Conservation (phyloP, 2,329 filamentous ascomycete genomes). For the Calonectria fujianensis region DNA sequence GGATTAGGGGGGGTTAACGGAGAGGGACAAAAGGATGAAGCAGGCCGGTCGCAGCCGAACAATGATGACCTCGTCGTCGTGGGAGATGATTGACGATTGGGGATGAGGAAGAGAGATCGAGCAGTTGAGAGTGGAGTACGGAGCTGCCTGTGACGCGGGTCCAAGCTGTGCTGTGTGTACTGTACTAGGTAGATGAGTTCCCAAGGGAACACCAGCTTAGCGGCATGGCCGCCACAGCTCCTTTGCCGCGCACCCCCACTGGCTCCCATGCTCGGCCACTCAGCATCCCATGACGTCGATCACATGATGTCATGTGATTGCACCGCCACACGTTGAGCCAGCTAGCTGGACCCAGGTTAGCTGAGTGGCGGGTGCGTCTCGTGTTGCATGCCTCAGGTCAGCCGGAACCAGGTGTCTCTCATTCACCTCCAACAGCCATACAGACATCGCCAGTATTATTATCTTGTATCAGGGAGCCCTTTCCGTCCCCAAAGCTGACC, state of each 20-base stretch:
- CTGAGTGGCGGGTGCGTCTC: slow-evolving; percentile 45
- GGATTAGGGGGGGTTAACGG: slow-evolving; percentile 39
- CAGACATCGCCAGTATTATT: slow-evolving; percentile 42
- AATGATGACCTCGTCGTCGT: slow-evolving; percentile 49
- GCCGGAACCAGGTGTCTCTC: slow-evolving; percentile 47
- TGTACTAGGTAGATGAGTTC: slow-evolving; percentile 31
- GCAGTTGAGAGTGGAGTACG: slow-evolving; percentile 49
- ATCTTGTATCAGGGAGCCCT: neutral
- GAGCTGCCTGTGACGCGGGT: slow-evolving; percentile 56
- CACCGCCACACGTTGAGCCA: slow-evolving; percentile 55
- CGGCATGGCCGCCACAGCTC: slow-evolving; percentile 49
- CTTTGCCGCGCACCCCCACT: slow-evolving; percentile 37
- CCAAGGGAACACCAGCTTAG: slow-evolving; percentile 35
- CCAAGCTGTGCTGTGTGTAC: slow-evolving; percentile 42
- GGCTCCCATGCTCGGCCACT: slow-evolving; percentile 41
- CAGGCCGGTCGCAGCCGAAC: slow-evolving; percentile 35
- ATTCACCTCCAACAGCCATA: slow-evolving; percentile 43
- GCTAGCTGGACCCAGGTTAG: slow-evolving; percentile 32
- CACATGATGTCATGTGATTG: slow-evolving; percentile 56
- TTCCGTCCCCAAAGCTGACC: slow-evolving; percentile 15
- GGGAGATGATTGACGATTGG: slow-evolving; percentile 41
- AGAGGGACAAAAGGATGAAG: slow-evolving; percentile 11
- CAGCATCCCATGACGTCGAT: slow-evolving; percentile 40
- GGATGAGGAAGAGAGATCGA: slow-evolving; percentile 44
- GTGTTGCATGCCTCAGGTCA: slow-evolving; percentile 55